Conservation (phyloP, 352 stramenopile species). For the Pythium dissotocum region DNA sequence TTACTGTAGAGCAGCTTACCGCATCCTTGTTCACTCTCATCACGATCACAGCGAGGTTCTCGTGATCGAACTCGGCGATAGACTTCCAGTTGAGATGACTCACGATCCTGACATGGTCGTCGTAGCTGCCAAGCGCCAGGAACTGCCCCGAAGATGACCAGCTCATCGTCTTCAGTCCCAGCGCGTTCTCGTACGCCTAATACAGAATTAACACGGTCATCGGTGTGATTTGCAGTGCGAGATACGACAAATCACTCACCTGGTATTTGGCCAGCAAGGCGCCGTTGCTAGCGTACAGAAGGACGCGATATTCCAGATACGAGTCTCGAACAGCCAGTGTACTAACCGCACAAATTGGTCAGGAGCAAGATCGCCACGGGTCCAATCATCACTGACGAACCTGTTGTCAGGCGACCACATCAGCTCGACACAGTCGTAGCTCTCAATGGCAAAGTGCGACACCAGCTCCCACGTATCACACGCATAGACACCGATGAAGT, state of each 20-base stretch:
- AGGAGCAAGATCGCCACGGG: background rate
- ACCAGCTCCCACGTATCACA: slow-evolving; percentile 75
- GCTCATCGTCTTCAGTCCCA: slow-evolving; percentile 71
- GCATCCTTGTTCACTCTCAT: slow-evolving; percentile 49
- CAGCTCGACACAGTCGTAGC: slow-evolving; percentile 81
- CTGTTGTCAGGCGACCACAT: slow-evolving; percentile 66
- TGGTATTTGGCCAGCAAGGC: slow-evolving; percentile 69
- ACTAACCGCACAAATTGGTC: slow-evolving; percentile 11
- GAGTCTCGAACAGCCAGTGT: slow-evolving; percentile 74
- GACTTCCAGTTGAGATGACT: slow-evolving; percentile 80
- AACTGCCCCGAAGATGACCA: slow-evolving; percentile 82
- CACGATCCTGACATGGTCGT: slow-evolving; percentile 74
- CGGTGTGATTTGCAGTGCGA: too few species aligned
- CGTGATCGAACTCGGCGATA: slow-evolving; percentile 73
- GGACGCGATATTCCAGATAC: slow-evolving; percentile 69
- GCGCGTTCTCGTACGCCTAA: slow-evolving; percentile 77
- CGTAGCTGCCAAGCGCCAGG: slow-evolving; percentile 75
- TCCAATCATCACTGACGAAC: slow-evolving; percentile 34
- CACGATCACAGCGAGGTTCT: slow-evolving; percentile 47
- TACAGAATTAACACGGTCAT: background rate
- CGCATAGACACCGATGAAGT: slow-evolving; percentile 78
- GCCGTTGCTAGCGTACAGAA: slow-evolving; percentile 72
- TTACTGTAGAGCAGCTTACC: slow-evolving; percentile 17
- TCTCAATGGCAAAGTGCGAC: slow-evolving; percentile 69
- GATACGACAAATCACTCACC: slow-evolving; percentile 27